phyloP scores from a whole-genome alignment of 768 basidiomycete species.

The Termitomyces bulborhizus region DNA sequence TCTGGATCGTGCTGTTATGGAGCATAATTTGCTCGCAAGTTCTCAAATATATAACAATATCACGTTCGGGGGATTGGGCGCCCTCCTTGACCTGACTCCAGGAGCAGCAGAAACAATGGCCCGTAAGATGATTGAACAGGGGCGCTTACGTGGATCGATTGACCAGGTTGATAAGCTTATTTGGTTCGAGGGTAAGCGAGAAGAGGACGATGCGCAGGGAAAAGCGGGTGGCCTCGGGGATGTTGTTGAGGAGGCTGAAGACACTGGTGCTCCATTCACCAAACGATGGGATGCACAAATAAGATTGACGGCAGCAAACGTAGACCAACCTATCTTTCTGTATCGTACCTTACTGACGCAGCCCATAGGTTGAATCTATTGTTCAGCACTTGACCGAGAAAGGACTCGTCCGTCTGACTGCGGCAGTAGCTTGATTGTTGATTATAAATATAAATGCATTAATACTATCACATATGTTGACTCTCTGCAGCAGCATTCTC shows the following conservation, averaged over 20 bases:
- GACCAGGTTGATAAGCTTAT: conserved; percentile 96
- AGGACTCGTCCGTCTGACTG: conserved; percentile 46
- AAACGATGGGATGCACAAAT: conserved; percentile 97
- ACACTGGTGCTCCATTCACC: conserved; percentile 85
- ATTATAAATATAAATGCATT: conserved; percentile 21
- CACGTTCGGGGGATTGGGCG: conserved; percentile 89
- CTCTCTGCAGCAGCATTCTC: conserved; percentile 33
- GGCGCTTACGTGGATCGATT: conserved; percentile 85
- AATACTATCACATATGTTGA: conserved; percentile 21
- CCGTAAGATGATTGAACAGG: conserved; percentile 97
- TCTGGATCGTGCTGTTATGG: conserved; percentile 95
- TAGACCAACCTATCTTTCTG: conserved; percentile 27
- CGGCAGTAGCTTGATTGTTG: conserved; percentile 17
- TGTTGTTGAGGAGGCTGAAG: conserved; percentile 79
- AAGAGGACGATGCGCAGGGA: conserved; percentile 90
- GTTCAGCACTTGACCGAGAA: conserved; percentile 78
- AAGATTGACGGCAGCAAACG: conserved; percentile 80
- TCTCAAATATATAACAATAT: conserved; percentile 98
- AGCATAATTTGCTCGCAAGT: conserved; percentile 95
- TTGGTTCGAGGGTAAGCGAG: conserved; percentile 82
- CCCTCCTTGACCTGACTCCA: conserved; percentile 82
- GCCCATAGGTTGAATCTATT: conserved; percentile 69
- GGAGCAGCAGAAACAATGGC: conserved; percentile 97
- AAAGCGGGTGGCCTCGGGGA: conserved; percentile 93
- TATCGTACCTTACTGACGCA: not conserved